Evolutionary conservation across 2,329 filamentous ascomycete species (phyloP), one percentile per base, ranked within the genome.

Genomic region (Chaetomiaceae sp.): DNA sequence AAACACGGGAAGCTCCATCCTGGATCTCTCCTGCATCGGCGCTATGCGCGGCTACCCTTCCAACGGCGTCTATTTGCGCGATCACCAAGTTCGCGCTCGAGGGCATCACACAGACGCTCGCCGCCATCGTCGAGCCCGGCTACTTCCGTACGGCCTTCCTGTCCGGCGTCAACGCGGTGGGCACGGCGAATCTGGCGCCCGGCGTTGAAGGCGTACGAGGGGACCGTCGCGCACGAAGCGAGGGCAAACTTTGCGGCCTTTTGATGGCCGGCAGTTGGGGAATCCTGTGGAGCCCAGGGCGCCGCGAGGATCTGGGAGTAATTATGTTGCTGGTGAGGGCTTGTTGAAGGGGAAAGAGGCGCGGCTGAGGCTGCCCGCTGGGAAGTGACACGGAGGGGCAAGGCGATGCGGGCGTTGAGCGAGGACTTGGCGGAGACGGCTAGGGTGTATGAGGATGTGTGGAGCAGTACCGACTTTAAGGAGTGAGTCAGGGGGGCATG

Each of bases 21-120:
- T 75, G 54, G 77, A 76, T 57, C 61, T 80, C 51, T 73, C 73
- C 29, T 75, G 71, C 56, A 66, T 75, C n/a, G 75, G 65, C 2
- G 75, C 68, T 0, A 72, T 71, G 60, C 60, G 64, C 21, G 69
- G 69, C 3, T 64, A 63, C 13, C 64, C 73, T 1, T 68, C 69
- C 5, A 69, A 66, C 32, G 71, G 68, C 2, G 64, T 76, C 20
- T 80, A 80, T n/a, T 60, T 66, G 64, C 25, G 72, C 71, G 2
- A n/a, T n/a, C n/a, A 73, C 71, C 45, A 80, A 79, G 58, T 72
- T 71, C 50, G 71, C 72, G 2, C 61, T 73, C 20, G 70, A 71
- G 42, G 71, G 66, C 3, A 58, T 76, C 20, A 68, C 69, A 16
- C 74, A 79, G 57, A 63, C 68, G 0, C 62, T 79, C 49, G 42